Base-by-base conservation (phyloP, 345 rosid species). In the Arabidopsis thaliana region DNA sequence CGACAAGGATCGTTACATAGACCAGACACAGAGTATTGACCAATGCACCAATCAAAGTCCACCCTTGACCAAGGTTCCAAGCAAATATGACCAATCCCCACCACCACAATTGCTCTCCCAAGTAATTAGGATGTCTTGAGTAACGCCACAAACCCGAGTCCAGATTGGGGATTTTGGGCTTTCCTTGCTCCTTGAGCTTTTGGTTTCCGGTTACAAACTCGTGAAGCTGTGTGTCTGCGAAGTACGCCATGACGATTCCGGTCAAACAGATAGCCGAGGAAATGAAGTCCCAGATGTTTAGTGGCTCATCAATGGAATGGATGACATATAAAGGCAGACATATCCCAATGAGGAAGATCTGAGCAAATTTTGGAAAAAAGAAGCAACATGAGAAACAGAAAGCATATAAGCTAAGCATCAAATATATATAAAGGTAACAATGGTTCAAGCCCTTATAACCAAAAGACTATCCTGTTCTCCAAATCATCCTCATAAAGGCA, bases 31-130 rank as follows among this genome's bases (percentile, higher is more conserved):
- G 41, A 59, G 87, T 88, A 59, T 94, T 92, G 52, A 90, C 68
- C 20, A 92, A 65, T 8, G 96, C 52, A 14, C 99, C 99, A 3
- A 87, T 67, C 30, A 81, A 79, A 11, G 93, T 71, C 95, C 96
- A 92, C 45, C 86, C 91, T 28, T 90, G 87, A 33, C 93, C 96
- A 65, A 94, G 80, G 78, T 87, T 92, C 95, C 96, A 92, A 16
- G 97, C 92, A 72, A 87, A 89, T 28, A 94, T 33, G 50, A 75
- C 97, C 16, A 92, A 67, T 25, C 99, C 97, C 99, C 97, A 92
- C 99, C 99, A 94, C 99, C 97, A 94, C 59, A 94, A 32, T 71
- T 88, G 97, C 77, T 94, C 99, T 9, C 97, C 97, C 45, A 94
- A 86, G 80, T 94, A 94, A 85, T 94, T 94, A 36, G 99, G 99